Conservation (phyloP, 2,329 filamentous ascomycete species). For the Talaromyces sp. region DNA sequence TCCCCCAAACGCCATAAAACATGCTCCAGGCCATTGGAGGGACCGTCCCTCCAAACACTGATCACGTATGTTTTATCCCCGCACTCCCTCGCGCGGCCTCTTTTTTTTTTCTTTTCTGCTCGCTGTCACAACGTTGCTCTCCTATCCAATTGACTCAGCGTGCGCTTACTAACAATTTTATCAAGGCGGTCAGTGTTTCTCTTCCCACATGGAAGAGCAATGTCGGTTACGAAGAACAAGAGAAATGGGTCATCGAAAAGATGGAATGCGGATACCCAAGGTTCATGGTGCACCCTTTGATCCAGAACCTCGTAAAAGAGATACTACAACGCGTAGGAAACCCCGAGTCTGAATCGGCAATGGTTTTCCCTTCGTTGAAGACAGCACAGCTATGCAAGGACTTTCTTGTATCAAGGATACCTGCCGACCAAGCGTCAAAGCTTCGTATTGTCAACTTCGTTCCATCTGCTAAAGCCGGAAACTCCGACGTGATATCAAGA, state of each 20-base stretch:
- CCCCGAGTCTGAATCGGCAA: slow-evolving; percentile 57
- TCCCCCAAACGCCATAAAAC: neutral
- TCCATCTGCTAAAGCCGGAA: slow-evolving; percentile 56
- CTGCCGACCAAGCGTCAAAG: slow-evolving; percentile 38
- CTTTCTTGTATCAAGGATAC: slow-evolving; percentile 56
- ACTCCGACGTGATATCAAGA: slow-evolving; percentile 45
- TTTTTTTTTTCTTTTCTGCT: neutral
- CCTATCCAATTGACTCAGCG: neutral
- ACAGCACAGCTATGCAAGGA: slow-evolving; percentile 67
- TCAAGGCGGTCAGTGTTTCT: slow-evolving; percentile 88
- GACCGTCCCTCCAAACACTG: slow-evolving; percentile 70
- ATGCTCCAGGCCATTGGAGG: slow-evolving; percentile 53
- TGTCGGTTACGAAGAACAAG: slow-evolving; percentile 88
- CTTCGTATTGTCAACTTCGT: slow-evolving; percentile 49
- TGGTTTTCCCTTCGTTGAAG: slow-evolving; percentile 72
- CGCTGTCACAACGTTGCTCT: neutral
- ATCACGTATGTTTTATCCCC: slow-evolving; percentile 57
- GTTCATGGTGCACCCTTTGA: slow-evolving; percentile 86
- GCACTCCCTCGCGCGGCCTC: neutral
- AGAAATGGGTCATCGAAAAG: slow-evolving; percentile 75
- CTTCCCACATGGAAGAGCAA: slow-evolving; percentile 90
- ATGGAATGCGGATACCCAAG: slow-evolving; percentile 91
- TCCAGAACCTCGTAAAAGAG: slow-evolving; percentile 65
- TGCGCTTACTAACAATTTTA: neutral
- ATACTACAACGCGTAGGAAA: slow-evolving; percentile 57